Evolutionary conservation across 139 green algal species (phyloP), one percentile per base, ranked within the genome.

Genomic region (Tetradesmus obliquus): DNA sequence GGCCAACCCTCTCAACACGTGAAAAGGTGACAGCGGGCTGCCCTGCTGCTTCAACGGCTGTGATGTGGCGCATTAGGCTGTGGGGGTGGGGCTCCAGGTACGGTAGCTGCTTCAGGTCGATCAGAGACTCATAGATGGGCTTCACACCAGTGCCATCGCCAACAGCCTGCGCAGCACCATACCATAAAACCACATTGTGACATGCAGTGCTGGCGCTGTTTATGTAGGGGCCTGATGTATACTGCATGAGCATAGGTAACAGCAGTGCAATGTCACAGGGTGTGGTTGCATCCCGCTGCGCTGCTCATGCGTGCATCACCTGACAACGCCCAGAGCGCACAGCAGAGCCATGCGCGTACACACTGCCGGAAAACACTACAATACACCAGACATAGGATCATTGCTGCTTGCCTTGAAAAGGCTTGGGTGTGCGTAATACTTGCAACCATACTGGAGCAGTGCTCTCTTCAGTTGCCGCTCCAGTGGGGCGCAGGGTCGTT

Each of bases 101-200:
- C 53, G 95, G 95, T 60, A 96, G 84, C 12, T 92, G 82, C 88
- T 98, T 98, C 19, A 95, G 20, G 3, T 94, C 84, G 62, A 97
- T 96, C 74, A 96, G 93, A 12, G 95, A 85, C 90, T 97, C 95
- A 87, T 97, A 97, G 53, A 96, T 93, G 17, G 93, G 91, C 82
- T 94, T 93, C 53, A 98, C 91, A 71, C 96, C 96, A 5, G 94
- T 96, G 80, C 94, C 93, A 60, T 97, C 95, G 15, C 94, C 96
- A 17, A 97, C 96, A 0, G 93, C 93, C 94, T 96, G 93, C 69
- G 4, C 13, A 76, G 58, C 13, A 7, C 76, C 53, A 71, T 19
- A 71, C 7, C 7, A 71, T 32, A 7, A 20, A 3, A 7, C 1
- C 7, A 22, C 13, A 55, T 45, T 45, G 32, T 45, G 32, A 45